Conservation (phyloP, 140 eudicot genomes). For the Erigeron philadelphicus region DNA sequence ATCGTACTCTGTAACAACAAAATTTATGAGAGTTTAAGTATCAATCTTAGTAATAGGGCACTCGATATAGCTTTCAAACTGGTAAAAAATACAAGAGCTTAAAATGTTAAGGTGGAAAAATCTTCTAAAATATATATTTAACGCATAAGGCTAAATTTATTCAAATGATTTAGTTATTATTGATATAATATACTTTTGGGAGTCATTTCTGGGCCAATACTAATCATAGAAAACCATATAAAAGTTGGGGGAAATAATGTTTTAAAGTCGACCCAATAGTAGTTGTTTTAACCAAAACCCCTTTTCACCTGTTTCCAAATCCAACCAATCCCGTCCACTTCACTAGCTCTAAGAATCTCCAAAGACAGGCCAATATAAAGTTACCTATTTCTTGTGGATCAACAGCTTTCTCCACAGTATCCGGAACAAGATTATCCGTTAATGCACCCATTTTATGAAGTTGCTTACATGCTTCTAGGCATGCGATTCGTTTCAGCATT, state of each 20-base stretch:
- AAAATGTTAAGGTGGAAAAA: too few relatives aligned
- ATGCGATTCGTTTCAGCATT: conserved; percentile 62
- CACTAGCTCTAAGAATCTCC: background rate
- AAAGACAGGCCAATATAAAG: background rate
- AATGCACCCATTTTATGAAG: conserved; percentile 69
- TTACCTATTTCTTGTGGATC: conserved; percentile 46
- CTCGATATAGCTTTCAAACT: too few relatives aligned
- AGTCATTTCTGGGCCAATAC: too few relatives aligned
- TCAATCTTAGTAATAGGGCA: background rate
- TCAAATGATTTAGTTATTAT: too few relatives aligned
- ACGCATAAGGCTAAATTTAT: too few relatives aligned
- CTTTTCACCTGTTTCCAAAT: background rate
- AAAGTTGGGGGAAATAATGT: too few relatives aligned
- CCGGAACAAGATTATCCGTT: conserved; percentile 81
- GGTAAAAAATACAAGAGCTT: too few relatives aligned
- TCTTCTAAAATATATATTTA: too few relatives aligned
- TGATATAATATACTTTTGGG: too few relatives aligned
- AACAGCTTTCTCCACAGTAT: conserved; percentile 51
- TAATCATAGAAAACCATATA: too few relatives aligned
- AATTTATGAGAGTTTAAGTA: background rate
- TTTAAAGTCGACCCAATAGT: too few relatives aligned
- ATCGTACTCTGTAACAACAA: conserved; percentile 34
- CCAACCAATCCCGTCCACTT: background rate
- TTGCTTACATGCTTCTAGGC: conserved; percentile 77
- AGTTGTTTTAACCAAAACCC: background rate